Conservation (phyloP, 768 basidiomycete genomes). For the Rubroboletus pulcherrimus region DNA sequence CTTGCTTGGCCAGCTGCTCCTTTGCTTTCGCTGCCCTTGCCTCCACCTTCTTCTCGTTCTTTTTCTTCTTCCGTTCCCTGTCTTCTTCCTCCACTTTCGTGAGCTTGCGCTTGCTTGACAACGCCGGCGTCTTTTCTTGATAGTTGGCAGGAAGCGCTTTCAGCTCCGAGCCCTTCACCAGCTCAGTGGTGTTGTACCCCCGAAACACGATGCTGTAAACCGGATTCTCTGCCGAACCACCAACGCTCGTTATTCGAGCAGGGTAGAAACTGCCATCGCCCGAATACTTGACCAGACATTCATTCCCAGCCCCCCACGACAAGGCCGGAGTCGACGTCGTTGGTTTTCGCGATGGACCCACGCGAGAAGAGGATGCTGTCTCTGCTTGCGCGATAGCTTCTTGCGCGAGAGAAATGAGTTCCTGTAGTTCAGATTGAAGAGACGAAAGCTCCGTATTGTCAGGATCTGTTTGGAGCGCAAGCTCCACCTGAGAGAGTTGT, state of each 20-base stretch:
- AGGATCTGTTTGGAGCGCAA: slow-evolving; percentile 72
- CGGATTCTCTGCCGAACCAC: slow-evolving; percentile 75
- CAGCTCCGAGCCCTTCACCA: slow-evolving; percentile 67
- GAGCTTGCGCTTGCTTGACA: slow-evolving; percentile 71
- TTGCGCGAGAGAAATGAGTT: slow-evolving; percentile 81
- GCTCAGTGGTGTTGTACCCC: slow-evolving; percentile 88
- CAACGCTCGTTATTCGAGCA: slow-evolving; percentile 80
- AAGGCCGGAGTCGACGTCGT: slow-evolving; percentile 46
- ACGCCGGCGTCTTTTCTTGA: slow-evolving; percentile 36
- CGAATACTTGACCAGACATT: slow-evolving; percentile 83
- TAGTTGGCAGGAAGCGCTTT: slow-evolving; percentile 65
- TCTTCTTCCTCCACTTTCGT: slow-evolving; percentile 82
- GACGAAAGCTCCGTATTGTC: slow-evolving; percentile 67
- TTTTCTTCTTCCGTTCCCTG: slow-evolving; percentile 86
- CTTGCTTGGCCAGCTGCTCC: slow-evolving; percentile 80
- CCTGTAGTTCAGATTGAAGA: slow-evolving; percentile 72
- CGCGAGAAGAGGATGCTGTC: slow-evolving; percentile 56
- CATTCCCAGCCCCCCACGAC: slow-evolving; percentile 77
- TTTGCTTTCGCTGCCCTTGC: slow-evolving; percentile 80
- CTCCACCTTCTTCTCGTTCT: slow-evolving; percentile 92
- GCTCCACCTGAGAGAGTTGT: slow-evolving; percentile 84
- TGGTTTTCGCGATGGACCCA: slow-evolving; percentile 55
- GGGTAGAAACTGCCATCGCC: slow-evolving; percentile 85
- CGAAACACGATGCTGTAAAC: slow-evolving; percentile 90
- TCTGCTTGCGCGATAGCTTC: slow-evolving; percentile 66